phyloP scores from a whole-genome alignment of 805 yeast genomes.

The Candida ortonii region DNA sequence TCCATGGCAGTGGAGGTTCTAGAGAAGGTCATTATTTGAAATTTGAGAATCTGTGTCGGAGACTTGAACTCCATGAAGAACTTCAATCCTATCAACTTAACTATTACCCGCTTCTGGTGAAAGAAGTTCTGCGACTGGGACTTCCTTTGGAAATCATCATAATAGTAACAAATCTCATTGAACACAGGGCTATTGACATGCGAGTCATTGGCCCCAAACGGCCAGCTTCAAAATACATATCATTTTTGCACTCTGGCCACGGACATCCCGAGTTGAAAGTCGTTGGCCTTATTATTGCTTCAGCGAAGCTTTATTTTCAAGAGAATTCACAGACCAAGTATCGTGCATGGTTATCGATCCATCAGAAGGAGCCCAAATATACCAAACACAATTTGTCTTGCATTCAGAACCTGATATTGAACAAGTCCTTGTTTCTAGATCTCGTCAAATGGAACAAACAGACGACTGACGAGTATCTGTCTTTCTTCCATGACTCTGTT shows the following conservation, averaged over 20 bases:
- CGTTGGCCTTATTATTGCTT: conserved; percentile 32
- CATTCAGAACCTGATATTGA: conserved; percentile 18
- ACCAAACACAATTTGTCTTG: conserved; percentile 14
- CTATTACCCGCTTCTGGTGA: conserved; percentile 41
- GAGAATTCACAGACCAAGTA: conserved; percentile 18
- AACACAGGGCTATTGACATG: conserved; percentile 16
- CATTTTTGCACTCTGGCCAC: conserved; percentile 4
- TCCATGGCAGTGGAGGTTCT: conserved; percentile 18
- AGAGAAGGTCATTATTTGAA: conserved; percentile 10
- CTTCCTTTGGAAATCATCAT: conserved; percentile 50
- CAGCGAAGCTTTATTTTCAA: conserved; percentile 34
- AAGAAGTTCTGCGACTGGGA: conserved; percentile 39
- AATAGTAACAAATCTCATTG: conserved; percentile 32
- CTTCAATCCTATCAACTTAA: conserved; percentile 19
- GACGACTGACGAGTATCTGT: conserved; percentile 45
- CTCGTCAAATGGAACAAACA: conserved; percentile 48
- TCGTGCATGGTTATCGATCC: conserved; percentile 29
- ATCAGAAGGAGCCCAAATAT: conserved; percentile 4
- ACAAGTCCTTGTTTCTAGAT: conserved; percentile 32
- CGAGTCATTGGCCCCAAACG: background rate
- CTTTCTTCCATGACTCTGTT: conserved; percentile 42
- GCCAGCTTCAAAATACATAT: background rate
- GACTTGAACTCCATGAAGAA: conserved; percentile 6
- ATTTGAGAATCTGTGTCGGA: conserved; percentile 9
- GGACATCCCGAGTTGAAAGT: conserved; percentile 40